Percentiles rank a stretch among this genome's conserved stretches.
phyloP scores from a whole-genome alignment of 164 flowering plant species.

The Magnolia sinica region DNA sequence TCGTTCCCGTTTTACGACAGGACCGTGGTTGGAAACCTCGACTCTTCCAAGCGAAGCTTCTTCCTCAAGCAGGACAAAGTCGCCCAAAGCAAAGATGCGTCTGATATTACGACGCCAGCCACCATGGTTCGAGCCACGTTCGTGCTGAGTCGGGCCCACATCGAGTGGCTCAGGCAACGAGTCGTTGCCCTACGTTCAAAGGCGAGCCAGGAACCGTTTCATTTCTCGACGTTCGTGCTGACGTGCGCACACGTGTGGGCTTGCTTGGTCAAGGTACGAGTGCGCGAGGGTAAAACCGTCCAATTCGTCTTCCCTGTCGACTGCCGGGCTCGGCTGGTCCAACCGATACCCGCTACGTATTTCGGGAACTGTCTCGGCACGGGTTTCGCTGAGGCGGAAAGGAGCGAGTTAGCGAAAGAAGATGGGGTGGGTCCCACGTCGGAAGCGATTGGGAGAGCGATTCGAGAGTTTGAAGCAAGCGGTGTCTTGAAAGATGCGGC shows the following conservation, averaged over 20 bases:
- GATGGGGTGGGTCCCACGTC: conserved; percentile 32
- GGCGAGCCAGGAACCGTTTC: background rate
- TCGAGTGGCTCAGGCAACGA: conserved; percentile 9
- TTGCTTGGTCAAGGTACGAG: conserved; percentile 24
- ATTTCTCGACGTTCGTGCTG: conserved; percentile 24
- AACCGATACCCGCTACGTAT: conserved; percentile 33
- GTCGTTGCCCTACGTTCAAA: background rate
- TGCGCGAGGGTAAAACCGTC: background rate
- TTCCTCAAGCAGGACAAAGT: background rate
- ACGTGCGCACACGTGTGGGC: conserved; percentile 24
- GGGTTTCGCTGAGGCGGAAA: conserved; percentile 3
- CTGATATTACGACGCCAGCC: background rate
- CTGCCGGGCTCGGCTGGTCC: conserved; percentile 22
- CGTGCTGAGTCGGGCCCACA: background rate
- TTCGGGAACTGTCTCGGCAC: conserved; percentile 47
- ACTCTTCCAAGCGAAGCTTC: no score
- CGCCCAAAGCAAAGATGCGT: background rate
- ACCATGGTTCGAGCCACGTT: conserved; percentile 3
- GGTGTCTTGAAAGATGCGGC: background rate
- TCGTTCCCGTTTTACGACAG: background rate
- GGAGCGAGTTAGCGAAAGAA: conserved; percentile 18
- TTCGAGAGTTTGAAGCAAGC: conserved; percentile 19
- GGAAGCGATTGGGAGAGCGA: conserved; percentile 18
- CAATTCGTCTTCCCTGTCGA: conserved; percentile 30
- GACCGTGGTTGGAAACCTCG: background rate